phyloP scores from a whole-genome alignment of 106 monocot genomes.

The Iris macrosiphon region DNA sequence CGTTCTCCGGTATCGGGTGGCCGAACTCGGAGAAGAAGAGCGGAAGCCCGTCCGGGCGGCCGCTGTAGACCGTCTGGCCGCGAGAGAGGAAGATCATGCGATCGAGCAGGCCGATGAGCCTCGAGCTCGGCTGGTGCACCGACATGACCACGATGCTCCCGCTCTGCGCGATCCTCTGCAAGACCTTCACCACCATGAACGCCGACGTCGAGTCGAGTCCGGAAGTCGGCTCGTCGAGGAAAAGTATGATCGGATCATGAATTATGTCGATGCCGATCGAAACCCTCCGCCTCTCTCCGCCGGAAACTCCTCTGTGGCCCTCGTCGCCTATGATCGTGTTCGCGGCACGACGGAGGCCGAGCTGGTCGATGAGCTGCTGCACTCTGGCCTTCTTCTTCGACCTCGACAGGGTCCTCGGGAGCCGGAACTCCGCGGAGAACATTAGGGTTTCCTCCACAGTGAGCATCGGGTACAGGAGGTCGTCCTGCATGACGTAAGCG shows the following conservation, averaged over 20 bases:
- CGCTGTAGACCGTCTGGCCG: conserved; percentile 47
- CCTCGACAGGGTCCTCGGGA: conserved; percentile 27
- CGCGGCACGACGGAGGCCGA: conserved; percentile 38
- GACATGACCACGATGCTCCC: conserved; percentile 68
- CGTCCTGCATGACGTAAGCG: conserved; percentile 60
- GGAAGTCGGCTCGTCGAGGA: conserved; percentile 75
- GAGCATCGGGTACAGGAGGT: conserved; percentile 38
- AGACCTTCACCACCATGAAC: conserved; percentile 57
- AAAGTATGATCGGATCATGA: conserved; percentile 71
- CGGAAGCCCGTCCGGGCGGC: conserved; percentile 38
- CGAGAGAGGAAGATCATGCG: conserved; percentile 51
- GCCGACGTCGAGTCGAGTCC: conserved; percentile 70
- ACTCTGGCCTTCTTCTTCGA: conserved; percentile 46
- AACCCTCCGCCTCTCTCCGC: conserved; percentile 57
- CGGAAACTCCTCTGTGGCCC: conserved; percentile 74
- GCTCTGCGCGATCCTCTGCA: conserved; percentile 44
- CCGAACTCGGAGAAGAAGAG: conserved; percentile 74
- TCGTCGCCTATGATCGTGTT: conserved; percentile 61
- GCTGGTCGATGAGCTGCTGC: conserved; percentile 47
- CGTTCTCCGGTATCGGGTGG: conserved; percentile 73
- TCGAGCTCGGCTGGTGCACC: conserved; percentile 67
- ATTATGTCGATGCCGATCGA: conserved; percentile 60
- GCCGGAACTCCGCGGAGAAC: conserved; percentile 63
- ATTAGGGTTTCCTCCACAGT: conserved; percentile 37
- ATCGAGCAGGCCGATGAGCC: conserved; percentile 55